Evolutionary conservation across 441 rosid genomes (phyloP).

Genomic region (Cnidoscolus chayamansa): DNA sequence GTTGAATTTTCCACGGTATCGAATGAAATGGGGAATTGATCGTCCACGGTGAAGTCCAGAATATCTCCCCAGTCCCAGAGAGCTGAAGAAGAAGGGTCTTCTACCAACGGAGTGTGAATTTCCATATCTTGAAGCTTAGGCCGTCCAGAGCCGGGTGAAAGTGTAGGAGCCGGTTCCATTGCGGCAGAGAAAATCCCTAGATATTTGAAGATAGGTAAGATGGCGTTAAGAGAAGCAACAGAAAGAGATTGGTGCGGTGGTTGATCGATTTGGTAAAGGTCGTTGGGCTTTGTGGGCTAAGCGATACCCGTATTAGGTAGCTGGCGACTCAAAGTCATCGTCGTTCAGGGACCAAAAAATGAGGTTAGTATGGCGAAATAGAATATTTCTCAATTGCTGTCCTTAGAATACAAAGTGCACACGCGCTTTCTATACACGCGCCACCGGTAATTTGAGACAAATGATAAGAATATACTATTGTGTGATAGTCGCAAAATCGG

Average conservation of each 20-base stretch:
- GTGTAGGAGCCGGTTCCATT: slow-evolving; percentile 25
- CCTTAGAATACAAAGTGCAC: not conserved
- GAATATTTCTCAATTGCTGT: not conserved
- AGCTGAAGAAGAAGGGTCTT: slow-evolving; percentile 44
- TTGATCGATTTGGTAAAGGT: not conserved
- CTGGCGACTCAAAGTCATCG: slow-evolving; percentile 11
- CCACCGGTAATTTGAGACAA: not conserved
- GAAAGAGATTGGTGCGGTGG: not conserved
- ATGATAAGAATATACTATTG: no score
- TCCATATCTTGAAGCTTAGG: slow-evolving; percentile 36
- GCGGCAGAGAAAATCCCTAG: slow-evolving; percentile 26
- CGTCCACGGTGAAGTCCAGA: slow-evolving; percentile 70
- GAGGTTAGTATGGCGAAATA: slow-evolving; percentile 32
- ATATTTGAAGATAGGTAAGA: not conserved
- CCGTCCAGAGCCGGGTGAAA: slow-evolving; percentile 19
- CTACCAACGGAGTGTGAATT: slow-evolving; percentile 28
- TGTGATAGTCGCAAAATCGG: no score
- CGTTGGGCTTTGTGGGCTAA: slow-evolving; percentile 10
- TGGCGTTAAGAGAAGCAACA: slow-evolving; percentile 14
- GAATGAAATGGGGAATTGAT: slow-evolving; percentile 40
- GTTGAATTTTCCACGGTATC: slow-evolving; percentile 25
- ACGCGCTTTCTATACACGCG: slow-evolving; percentile 13
- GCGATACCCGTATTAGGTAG: slow-evolving; percentile 8
- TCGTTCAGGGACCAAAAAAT: not conserved
- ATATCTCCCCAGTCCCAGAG: slow-evolving; percentile 85